Evolutionary conservation across 164 flowering plant species (phyloP).

Genomic region (Macadamia tetraphylla): DNA sequence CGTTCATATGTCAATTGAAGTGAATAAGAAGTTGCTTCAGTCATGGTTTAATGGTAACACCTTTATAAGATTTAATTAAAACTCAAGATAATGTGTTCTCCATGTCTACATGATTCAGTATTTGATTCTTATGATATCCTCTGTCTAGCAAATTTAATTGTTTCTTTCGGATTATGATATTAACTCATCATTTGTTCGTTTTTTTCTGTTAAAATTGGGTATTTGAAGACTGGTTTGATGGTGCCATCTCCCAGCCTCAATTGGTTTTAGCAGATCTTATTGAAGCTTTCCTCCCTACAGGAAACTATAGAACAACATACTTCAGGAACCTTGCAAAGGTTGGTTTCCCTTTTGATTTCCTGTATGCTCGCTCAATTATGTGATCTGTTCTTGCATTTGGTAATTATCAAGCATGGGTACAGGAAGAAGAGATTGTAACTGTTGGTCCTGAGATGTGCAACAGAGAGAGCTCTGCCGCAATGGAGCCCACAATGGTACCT

Average conservation of each 20-base stretch:
- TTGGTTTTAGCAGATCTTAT: slow-evolving; percentile 77
- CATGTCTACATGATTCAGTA: too few relatives aligned
- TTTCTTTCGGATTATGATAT: not conserved
- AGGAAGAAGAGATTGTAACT: slow-evolving; percentile 60
- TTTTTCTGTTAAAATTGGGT: not conserved
- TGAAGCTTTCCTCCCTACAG: slow-evolving; percentile 75
- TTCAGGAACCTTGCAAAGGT: slow-evolving; percentile 90
- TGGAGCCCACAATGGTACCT: slow-evolving; percentile 59
- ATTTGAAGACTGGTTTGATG: slow-evolving; percentile 70
- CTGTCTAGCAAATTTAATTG: not conserved
- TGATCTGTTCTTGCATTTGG: not conserved
- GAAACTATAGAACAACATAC: slow-evolving; percentile 66
- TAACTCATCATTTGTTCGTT: not conserved
- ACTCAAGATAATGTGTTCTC: too few relatives aligned
- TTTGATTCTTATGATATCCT: not conserved
- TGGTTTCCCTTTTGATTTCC: too few relatives aligned
- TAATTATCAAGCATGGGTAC: slow-evolving; percentile 11
- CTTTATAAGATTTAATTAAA: too few relatives aligned
- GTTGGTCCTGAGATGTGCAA: slow-evolving; percentile 57
- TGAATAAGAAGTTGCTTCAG: too few relatives aligned
- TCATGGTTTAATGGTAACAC: too few relatives aligned
- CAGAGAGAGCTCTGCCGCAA: slow-evolving; percentile 44
- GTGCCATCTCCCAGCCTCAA: slow-evolving; percentile 91
- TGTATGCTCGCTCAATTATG: too few relatives aligned
- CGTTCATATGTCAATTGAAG: too few relatives aligned